Evolutionary conservation across 768 basidiomycete species (phyloP).

Genomic region (Tylopilus plumbeoviolaceoides): DNA sequence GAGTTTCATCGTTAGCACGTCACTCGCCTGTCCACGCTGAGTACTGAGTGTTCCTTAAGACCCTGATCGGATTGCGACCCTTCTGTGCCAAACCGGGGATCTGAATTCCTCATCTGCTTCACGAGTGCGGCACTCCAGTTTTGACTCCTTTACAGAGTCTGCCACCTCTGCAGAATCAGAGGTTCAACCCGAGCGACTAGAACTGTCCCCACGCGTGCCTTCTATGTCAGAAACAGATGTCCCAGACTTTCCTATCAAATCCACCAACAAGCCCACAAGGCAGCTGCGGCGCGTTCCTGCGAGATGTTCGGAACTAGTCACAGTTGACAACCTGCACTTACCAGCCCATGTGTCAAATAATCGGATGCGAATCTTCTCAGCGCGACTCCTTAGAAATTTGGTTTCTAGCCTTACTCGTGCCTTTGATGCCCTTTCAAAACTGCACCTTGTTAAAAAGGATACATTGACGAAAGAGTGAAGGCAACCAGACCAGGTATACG

Average conservation of each 20-base stretch:
- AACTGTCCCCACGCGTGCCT: constrained; percentile 34
- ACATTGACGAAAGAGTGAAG: neutral
- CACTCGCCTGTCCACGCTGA: constrained; percentile 4
- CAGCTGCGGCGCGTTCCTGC: neutral
- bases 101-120: constrained; percentile 71
- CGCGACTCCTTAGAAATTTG: neutral
- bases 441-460: neutral
- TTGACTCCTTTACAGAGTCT: constrained; percentile 51
- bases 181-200: constrained; percentile 30
- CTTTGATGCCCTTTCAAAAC: neutral
- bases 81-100: constrained; percentile 30
- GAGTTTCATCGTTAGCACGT: constrained; percentile 20
- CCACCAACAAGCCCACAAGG: constrained; percentile 33
- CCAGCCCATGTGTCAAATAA: neutral
- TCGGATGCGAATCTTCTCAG: neutral
- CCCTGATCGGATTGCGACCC: neutral
- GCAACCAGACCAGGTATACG: neutral
- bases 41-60: constrained; percentile 14
- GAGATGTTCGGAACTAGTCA: no score
- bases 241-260: constrained; percentile 39
- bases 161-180: constrained; percentile 38
- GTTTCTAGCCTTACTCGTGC: neutral
- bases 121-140: constrained; percentile 51
- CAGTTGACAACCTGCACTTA: no score
- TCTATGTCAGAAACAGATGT: constrained; percentile 51